These are phyloP conservation scores for Colletotrichum aenigma DNA, from an alignment of 2,329 filamentous ascomycete species.

Conservation along the genomic window DNA sequence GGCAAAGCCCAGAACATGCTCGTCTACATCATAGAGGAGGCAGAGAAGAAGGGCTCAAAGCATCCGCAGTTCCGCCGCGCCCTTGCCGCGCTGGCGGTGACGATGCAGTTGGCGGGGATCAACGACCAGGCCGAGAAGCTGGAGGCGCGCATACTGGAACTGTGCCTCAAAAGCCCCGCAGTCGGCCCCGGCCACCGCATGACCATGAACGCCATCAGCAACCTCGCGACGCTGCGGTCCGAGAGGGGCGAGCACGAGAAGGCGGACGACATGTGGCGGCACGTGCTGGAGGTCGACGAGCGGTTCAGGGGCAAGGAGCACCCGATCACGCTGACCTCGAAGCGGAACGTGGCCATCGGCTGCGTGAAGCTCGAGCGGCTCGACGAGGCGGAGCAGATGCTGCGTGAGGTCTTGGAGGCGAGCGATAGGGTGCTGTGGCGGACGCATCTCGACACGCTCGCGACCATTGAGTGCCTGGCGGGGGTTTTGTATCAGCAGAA, in stretches of 20 bases:
- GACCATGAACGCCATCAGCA: neutral
- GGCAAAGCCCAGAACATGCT: neutral
- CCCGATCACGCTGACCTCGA: neutral
- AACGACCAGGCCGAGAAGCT: neutral
- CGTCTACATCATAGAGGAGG: neutral
- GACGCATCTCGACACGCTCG: neutral
- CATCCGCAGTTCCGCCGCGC: neutral
- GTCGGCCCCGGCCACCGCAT: neutral
- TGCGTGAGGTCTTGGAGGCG: constrained; percentile 28
- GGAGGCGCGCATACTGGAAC: neutral
- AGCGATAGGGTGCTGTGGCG: neutral
- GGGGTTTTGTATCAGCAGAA: neutral
- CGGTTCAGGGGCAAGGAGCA: neutral
- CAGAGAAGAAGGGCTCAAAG: neutral
- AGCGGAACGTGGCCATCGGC: neutral
- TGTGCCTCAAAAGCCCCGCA: neutral
- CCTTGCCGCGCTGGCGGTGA: neutral
- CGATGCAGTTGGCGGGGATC: neutral
- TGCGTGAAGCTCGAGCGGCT: constrained; percentile 33
- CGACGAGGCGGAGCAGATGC: constrained; percentile 32
- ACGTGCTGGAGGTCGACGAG: neutral
- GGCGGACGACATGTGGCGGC: neutral
- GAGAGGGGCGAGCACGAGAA: neutral
- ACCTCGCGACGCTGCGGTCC: neutral
- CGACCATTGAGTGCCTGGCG: neutral